Base-by-base conservation (phyloP, 2,329 filamentous ascomycete species). In the Diplodia corticola region DNA sequence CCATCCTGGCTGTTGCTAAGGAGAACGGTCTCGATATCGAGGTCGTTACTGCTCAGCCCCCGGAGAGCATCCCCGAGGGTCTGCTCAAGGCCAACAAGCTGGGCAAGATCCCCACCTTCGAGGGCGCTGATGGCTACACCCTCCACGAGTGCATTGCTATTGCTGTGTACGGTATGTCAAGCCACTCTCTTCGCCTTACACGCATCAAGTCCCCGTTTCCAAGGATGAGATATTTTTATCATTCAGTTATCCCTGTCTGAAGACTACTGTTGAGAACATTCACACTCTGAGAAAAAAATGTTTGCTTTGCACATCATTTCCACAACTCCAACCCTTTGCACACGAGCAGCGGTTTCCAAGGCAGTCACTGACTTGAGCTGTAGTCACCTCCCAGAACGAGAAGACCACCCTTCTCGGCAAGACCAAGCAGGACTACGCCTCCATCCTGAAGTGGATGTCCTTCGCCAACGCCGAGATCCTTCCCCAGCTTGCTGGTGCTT, bases 371-470 rank as follows among this genome's bases (percentile, higher is more conserved):
- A 70, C 49, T n/a, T 26, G 10, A 20, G 30, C 24, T 55, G 17
- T 78, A 98, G 95, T 99, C 80, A 93, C 95, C 76, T 98, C 95
- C 75, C 95, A 99, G 85, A 99, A 99, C 82, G 95, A 98, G 90
- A 98, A 98, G 91, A 99, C 95, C 76, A 96, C 93, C 74, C 93
- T 99, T 72, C 89, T 99, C 75, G 95, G 95, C 79, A 98, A 98
- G 90, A 99, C 93, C 84, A 99, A 99, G 91, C 94, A 99, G 86
- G 95, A 99, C 89, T 93, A 98, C 82, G 95, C 95, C 75, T 93
- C 93, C 73, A 99, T 99, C 82, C 86, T 99, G 79, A 92, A 91
- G 83, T 99, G 95, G 95, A 89, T 97, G 90, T 98, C 94, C 72
- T 98, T 89, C 84, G 91, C 90, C 88, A 99, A 98, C 89, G 80